These are phyloP conservation scores for Chlorella sorokiniana DNA, from an alignment of 139 green algal species.

Conservation along the genomic window DNA sequence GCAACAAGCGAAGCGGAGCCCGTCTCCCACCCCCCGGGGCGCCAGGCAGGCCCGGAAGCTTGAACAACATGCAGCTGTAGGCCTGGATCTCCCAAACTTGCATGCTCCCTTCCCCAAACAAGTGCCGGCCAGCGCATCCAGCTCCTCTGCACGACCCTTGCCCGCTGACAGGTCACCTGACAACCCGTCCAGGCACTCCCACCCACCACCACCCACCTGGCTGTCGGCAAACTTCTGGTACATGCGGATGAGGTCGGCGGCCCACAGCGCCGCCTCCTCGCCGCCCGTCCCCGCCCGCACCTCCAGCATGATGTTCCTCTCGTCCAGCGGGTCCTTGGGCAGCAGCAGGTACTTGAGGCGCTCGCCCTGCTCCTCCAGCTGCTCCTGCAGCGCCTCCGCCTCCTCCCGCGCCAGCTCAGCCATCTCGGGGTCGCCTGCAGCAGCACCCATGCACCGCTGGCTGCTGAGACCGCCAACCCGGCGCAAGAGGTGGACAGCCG, in stretches of 20 bases:
- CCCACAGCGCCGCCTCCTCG: conserved; percentile 84
- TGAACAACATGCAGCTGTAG: background rate
- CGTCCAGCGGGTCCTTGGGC: conserved; percentile 90
- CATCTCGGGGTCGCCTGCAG: conserved; percentile 74
- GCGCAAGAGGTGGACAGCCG: no score
- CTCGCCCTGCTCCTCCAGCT: conserved; percentile 50
- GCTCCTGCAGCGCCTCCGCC: conserved; percentile 38
- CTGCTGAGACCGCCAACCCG: no score
- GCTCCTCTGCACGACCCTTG: no score
- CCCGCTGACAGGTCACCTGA: background rate
- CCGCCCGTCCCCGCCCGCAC: conserved; percentile 83
- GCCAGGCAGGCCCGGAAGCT: no score
- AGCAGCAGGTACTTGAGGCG: conserved; percentile 86
- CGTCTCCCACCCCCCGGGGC: no score
- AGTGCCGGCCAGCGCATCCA: no score
- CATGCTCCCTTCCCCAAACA: no score
- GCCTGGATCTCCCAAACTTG: no score
- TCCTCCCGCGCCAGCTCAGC: conserved; percentile 76
- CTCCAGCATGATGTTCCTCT: conserved; percentile 94
- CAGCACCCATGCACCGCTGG: background rate
- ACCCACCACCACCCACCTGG: conserved; percentile 11
- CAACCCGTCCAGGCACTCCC: background rate
- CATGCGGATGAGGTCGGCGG: conserved; percentile 82
- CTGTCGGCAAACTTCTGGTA: conserved; percentile 56
- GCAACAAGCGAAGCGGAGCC: background rate